phyloP scores from a whole-genome alignment of 148 eudicot genomes.

The Bassia scoparia region DNA sequence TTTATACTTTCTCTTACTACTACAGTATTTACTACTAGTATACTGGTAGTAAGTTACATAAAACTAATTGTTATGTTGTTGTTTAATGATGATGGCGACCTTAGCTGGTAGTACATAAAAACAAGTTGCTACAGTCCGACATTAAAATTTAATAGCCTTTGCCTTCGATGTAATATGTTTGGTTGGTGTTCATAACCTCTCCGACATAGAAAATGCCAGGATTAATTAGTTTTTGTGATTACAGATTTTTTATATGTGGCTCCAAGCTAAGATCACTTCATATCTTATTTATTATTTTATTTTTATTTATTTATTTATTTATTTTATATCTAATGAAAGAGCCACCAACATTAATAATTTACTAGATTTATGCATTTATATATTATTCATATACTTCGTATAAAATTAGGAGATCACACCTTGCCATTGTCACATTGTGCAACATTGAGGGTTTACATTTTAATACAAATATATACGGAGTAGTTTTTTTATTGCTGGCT shows the following conservation, averaged over 20 bases:
- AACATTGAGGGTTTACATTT: no score
- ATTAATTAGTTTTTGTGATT: slow-evolving; percentile 16
- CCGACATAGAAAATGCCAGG: slow-evolving; percentile 23
- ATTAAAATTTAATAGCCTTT: slow-evolving; percentile 20
- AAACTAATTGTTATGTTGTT: background rate
- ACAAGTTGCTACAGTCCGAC: slow-evolving; percentile 30
- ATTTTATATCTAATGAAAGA: background rate
- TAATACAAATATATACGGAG: no score
- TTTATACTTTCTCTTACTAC: no score
- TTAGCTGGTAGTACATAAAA: slow-evolving; percentile 16
- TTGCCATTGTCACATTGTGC: no score
- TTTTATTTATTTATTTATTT: no score
- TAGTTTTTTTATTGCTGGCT: no score
- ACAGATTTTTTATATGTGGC: slow-evolving; percentile 2
- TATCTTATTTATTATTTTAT: background rate
- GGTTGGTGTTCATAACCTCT: slow-evolving; percentile 18
- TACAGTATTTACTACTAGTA: no score
- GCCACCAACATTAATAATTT: no score
- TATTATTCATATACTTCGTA: no score
- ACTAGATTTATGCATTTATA: no score
- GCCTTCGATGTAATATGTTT: slow-evolving; percentile 31
- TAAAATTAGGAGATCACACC: no score
- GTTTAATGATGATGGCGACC: slow-evolving; percentile 23
- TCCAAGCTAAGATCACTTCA: background rate
- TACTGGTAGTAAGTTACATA: no score